phyloP scores from a whole-genome alignment of 305 asterid species.

The Stenogyne calaminthoides region DNA sequence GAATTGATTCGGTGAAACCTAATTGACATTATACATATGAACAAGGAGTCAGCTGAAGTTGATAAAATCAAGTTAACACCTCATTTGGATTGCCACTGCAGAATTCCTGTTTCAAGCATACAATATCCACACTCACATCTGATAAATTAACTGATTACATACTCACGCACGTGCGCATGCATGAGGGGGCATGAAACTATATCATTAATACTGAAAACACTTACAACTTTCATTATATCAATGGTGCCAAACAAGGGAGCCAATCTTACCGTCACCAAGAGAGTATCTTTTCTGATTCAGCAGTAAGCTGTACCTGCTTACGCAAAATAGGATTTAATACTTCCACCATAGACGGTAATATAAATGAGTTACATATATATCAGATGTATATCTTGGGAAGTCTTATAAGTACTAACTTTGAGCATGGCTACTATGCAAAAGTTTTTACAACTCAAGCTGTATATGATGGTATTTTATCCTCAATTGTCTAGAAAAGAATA shows the following conservation, averaged over 20 bases:
- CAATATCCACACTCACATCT: neutral
- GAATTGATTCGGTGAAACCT: neutral
- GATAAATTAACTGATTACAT: neutral
- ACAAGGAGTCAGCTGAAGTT: neutral
- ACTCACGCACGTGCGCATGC: neutral
- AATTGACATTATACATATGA: neutral
- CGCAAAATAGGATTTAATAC: neutral
- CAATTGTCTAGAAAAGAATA: neutral
- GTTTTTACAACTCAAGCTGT: constrained; percentile 3
- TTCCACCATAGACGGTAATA: neutral
- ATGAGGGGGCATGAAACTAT: neutral
- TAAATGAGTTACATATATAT: neutral
- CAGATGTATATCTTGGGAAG: neutral
- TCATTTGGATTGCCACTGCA: neutral
- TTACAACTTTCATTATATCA: neutral
- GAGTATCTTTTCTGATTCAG: neutral
- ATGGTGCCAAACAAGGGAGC: neutral
- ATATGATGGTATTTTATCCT: neutral
- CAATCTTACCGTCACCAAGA: neutral
- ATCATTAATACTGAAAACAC: neutral
- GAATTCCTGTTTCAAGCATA: neutral
- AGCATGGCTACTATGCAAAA: neutral
- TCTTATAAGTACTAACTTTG: neutral
- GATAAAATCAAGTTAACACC: neutral
- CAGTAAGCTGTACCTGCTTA: neutral